phyloP scores from a whole-genome alignment of 805 yeast genomes.

The Candida dendrica region DNA sequence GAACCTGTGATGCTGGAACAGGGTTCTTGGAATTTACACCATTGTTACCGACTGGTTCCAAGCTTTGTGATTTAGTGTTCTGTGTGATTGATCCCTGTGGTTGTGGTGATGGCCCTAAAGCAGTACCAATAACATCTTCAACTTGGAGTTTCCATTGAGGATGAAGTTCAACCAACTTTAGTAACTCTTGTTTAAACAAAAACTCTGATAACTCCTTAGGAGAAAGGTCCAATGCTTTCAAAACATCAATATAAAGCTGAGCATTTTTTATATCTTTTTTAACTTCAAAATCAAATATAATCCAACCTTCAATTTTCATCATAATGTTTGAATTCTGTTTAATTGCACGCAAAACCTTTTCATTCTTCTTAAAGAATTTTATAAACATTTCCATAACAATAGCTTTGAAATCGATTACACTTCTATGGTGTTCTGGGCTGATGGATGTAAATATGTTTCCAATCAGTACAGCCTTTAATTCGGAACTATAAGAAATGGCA shows the following conservation, averaged over 20 bases:
- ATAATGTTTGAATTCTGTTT: neutral
- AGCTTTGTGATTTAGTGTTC: too few relatives aligned
- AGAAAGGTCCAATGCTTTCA: neutral
- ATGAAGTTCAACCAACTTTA: neutral
- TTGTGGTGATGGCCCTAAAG: too few relatives aligned
- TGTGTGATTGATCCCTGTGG: too few relatives aligned
- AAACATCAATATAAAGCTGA: neutral
- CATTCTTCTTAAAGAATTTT: too few relatives aligned
- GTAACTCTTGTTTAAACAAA: too few relatives aligned
- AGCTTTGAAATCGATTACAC: neutral
- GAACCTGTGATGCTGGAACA: too few relatives aligned
- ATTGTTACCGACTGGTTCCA: too few relatives aligned
- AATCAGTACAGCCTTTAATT: too few relatives aligned
- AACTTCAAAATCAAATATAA: neutral
- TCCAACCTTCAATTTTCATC: neutral
- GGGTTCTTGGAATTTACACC: too few relatives aligned
- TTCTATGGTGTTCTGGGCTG: neutral
- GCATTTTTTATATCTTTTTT: neutral
- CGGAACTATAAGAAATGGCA: too few relatives aligned
- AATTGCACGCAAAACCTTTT: neutral
- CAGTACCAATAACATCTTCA: neutral
- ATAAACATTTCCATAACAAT: neutral
- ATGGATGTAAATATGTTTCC: neutral
- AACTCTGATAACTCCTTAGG: neutral
- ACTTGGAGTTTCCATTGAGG: neutral